Evolutionary conservation across 768 basidiomycete genomes (phyloP).

Genomic region (Leccinum subgranulosum): DNA sequence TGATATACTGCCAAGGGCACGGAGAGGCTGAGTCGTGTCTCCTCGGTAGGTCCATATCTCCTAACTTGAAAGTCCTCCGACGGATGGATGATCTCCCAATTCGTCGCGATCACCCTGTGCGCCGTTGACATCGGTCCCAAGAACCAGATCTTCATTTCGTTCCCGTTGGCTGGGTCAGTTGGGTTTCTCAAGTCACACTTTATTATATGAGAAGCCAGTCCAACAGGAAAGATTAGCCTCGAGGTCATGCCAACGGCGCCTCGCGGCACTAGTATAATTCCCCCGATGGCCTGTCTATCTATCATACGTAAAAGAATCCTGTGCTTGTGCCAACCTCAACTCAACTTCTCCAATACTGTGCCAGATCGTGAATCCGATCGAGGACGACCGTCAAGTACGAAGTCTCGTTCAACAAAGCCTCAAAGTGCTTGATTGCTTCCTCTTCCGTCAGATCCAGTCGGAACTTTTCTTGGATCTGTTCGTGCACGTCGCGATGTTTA

Average conservation of each 20-base stretch:
- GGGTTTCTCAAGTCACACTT: neutral
- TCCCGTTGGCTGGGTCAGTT: neutral
- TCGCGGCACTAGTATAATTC: neutral
- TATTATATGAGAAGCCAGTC: neutral
- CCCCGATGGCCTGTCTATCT: neutral
- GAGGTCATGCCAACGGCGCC: neutral
- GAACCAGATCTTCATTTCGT: neutral
- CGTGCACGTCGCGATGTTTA: conserved; percentile 83
- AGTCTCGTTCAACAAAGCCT: conserved; percentile 89
- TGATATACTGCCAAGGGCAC: neutral
- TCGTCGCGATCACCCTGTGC: neutral
- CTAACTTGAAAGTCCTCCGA: neutral
- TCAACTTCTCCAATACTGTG: conserved; percentile 87
- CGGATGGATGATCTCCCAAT: neutral
- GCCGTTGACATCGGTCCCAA: neutral
- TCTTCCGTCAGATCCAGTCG: conserved; percentile 91
- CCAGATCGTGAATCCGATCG: conserved; percentile 89
- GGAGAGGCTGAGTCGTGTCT: neutral
- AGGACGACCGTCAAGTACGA: conserved; percentile 91
- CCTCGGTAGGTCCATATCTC: neutral
- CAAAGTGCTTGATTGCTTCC: conserved; percentile 97
- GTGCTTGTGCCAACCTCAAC: conserved; percentile 34
- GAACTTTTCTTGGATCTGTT: conserved; percentile 96
- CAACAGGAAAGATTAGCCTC: neutral
- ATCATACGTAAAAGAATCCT: conserved; percentile 3